phyloP scores from a whole-genome alignment of 116 monocot genomes.

The Zostera marina region DNA sequence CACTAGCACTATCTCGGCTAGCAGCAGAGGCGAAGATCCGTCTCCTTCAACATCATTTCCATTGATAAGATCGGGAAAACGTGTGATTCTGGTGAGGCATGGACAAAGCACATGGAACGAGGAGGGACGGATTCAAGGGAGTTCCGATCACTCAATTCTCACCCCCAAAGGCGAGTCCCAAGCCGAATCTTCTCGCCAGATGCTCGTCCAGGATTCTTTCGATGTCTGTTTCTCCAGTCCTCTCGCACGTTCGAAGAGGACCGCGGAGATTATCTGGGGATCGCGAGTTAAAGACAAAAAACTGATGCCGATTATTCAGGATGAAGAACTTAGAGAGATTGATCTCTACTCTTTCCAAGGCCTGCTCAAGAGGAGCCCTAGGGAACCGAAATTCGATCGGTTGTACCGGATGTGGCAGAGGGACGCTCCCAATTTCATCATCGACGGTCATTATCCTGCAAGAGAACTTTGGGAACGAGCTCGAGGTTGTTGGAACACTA shows the following conservation, averaged over 20 bases:
- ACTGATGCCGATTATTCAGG: constrained; percentile 37
- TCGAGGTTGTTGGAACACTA: constrained; percentile 52
- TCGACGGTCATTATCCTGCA: constrained; percentile 88
- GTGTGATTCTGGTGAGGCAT: constrained; percentile 89
- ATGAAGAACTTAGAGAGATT: constrained; percentile 73
- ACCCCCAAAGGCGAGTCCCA: constrained; percentile 83
- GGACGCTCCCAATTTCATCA: constrained; percentile 70
- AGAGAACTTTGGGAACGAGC: constrained; percentile 81
- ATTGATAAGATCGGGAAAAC: too few relatives aligned
- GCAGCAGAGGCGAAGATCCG: too few relatives aligned
- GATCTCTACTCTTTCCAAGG: constrained; percentile 97
- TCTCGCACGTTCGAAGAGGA: constrained; percentile 52
- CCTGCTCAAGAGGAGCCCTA: constrained; percentile 20
- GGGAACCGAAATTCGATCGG: constrained; percentile 57
- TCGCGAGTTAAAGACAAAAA: constrained; percentile 21
- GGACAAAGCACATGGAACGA: constrained; percentile 99
- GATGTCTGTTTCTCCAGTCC: constrained; percentile 96
- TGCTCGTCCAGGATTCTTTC: constrained; percentile 76
- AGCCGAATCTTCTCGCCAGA: constrained; percentile 75
- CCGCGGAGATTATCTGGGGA: constrained; percentile 89
- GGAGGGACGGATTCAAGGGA: constrained; percentile 95
- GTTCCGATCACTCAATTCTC: constrained; percentile 72
- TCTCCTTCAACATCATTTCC: too few relatives aligned
- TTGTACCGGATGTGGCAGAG: constrained; percentile 62
- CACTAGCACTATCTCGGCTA: too few relatives aligned